phyloP scores from a whole-genome alignment of 1,139 yeast genomes.

The Zygosaccharomyces pseudobailii region DNA sequence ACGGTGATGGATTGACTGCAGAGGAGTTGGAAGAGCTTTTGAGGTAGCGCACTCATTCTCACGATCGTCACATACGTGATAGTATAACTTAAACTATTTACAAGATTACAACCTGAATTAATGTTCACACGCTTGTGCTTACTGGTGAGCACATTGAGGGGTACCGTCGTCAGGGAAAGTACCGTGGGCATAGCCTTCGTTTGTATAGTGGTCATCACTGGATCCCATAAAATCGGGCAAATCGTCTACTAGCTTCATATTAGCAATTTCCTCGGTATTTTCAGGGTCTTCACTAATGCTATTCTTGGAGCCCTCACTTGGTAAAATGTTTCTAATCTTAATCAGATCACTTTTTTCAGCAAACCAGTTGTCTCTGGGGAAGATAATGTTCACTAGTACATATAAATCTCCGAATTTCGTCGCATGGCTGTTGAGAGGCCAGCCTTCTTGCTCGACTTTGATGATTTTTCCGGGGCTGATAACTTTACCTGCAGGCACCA shows the following conservation, averaged over 20 bases:
- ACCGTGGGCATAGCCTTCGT: slow-evolving; percentile 4
- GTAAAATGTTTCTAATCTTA: slow-evolving; percentile 52
- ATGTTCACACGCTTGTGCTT: slow-evolving; percentile 1
- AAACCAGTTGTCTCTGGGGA: slow-evolving; percentile 82
- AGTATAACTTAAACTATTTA: slow-evolving; percentile 11
- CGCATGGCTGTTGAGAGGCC: slow-evolving; percentile 55
- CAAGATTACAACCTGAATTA: slow-evolving; percentile 5
- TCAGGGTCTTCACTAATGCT: slow-evolving; percentile 14
- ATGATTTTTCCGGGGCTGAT: slow-evolving; percentile 72
- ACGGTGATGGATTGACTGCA: slow-evolving; percentile 18
- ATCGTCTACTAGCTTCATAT: slow-evolving; percentile 17
- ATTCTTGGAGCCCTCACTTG: slow-evolving; percentile 31
- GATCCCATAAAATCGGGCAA: slow-evolving; percentile 20
- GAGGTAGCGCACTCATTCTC: slow-evolving; percentile 6
- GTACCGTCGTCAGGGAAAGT: slow-evolving; percentile 20
- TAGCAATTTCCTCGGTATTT: slow-evolving; percentile 22
- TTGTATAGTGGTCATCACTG: slow-evolving; percentile 4
- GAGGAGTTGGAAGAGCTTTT: slow-evolving; percentile 17
- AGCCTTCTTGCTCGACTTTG: slow-evolving; percentile 72
- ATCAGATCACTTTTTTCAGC: slow-evolving; percentile 57
- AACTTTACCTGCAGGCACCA: slow-evolving; percentile 72
- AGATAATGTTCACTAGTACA: slow-evolving; percentile 64
- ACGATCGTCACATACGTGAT: background rate
- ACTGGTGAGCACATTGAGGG: slow-evolving; percentile 25
- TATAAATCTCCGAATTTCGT: slow-evolving; percentile 66